A percentile compares a stretch with the other conserved stretches of the same genome.
These are phyloP conservation scores for Erysimum pusillum DNA, from an alignment of 441 rosid species.

Conservation along the genomic window DNA sequence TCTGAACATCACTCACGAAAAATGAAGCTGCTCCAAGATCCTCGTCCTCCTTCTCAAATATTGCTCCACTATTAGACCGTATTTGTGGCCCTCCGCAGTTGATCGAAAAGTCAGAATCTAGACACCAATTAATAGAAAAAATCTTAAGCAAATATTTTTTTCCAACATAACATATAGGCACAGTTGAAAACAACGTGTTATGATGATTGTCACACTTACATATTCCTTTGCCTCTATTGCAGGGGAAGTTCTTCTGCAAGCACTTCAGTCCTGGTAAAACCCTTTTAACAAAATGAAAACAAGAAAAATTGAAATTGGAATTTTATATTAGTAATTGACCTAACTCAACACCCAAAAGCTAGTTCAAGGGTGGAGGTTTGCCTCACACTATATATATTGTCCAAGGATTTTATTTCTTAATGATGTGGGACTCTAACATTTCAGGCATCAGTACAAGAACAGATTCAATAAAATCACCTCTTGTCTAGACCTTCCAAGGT, in stretches of 20 bases:
- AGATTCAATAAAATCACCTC: not conserved
- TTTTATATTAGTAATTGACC: no score
- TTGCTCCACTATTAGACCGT: slow-evolving; percentile 30
- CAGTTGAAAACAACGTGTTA: no score
- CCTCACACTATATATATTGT: no score
- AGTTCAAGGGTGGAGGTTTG: no score
- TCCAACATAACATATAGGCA: not conserved
- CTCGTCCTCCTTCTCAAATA: slow-evolving; percentile 42
- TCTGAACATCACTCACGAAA: slow-evolving; percentile 33
- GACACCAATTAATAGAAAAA: not conserved
- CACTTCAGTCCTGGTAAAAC: no score
- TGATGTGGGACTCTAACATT: no score
- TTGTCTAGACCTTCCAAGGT: not conserved
- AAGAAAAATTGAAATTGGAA: not conserved
- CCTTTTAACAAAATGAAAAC: not conserved
- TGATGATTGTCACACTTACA: not conserved
- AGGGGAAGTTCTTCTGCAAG: no score
- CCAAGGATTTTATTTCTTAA: no score
- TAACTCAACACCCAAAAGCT: no score
- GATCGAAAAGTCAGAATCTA: slow-evolving; percentile 62
- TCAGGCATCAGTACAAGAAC: not conserved
- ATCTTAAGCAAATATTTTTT: no score
- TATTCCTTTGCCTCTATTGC: no score
- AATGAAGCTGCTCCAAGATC: slow-evolving; percentile 42
- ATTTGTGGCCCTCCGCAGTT: slow-evolving; percentile 63